A percentile compares a stretch with the other conserved stretches of the same genome.
Evolutionary conservation across 306 rosid species (phyloP).

Genomic region (Canavalia gladiata): DNA sequence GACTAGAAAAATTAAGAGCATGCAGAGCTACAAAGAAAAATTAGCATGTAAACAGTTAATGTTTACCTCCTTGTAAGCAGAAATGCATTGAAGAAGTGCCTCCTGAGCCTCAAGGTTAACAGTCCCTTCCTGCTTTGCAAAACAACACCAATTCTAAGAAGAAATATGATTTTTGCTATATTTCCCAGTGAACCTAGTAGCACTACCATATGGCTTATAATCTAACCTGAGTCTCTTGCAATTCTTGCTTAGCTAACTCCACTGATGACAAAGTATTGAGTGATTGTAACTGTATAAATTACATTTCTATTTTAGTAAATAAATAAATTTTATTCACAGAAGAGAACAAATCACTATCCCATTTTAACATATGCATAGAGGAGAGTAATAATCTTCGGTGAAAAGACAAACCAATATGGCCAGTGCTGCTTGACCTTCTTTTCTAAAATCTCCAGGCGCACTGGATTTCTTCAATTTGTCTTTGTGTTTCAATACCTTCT

Average conservation of each 20-base stretch:
- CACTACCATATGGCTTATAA: slow-evolving; percentile 22
- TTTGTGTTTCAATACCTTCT: slow-evolving; percentile 59
- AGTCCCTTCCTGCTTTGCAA: slow-evolving; percentile 53
- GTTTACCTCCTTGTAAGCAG: slow-evolving; percentile 76
- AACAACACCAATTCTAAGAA: slow-evolving; percentile 24
- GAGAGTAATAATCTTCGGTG: background rate
- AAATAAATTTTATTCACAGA: background rate
- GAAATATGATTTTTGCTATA: slow-evolving; percentile 33
- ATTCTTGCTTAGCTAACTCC: slow-evolving; percentile 68
- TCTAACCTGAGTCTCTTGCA: slow-evolving; percentile 65
- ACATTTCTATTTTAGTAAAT: slow-evolving; percentile 29
- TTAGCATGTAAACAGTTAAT: background rate
- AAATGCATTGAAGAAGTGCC: slow-evolving; percentile 68
- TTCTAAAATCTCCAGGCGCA: slow-evolving; percentile 56
- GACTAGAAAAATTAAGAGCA: background rate
- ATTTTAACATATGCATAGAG: slow-evolving; percentile 20
- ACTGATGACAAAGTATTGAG: slow-evolving; percentile 68
- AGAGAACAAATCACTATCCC: slow-evolving; percentile 15
- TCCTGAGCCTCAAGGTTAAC: slow-evolving; percentile 58
- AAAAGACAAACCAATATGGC: slow-evolving; percentile 73
- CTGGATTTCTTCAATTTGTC: slow-evolving; percentile 51
- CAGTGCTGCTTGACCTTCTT: slow-evolving; percentile 62
- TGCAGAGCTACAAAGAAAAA: slow-evolving; percentile 17
- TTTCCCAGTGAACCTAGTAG: slow-evolving; percentile 19
- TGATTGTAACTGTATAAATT: slow-evolving; percentile 76